Evolutionary conservation across 148 eudicot genomes (phyloP), one percentile per base, ranked within the genome.

Genomic region (Cornus kousa): DNA sequence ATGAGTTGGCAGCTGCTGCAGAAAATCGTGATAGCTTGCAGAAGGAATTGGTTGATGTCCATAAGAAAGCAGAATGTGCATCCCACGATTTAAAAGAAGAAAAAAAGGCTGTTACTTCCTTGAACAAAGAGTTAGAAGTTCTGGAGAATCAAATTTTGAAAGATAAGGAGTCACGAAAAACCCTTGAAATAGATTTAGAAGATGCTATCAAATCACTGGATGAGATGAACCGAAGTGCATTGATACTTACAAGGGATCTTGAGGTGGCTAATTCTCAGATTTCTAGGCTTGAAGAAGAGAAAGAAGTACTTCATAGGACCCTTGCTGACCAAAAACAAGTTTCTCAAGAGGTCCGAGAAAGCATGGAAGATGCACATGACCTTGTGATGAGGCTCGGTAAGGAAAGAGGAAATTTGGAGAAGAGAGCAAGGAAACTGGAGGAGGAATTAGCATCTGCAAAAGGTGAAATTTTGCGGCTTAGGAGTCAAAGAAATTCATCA

Each of bases 391-490:
- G 85, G 77, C 86, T 96, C 28, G 97, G 94, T 2, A 83, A 76
- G n/a, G 95, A 91, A 65, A 84, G 90, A 72, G 92, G 83, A 80
- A 79, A 48, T 64, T 77, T 85, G 86, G 90, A 85, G 40, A 87
- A 79, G 80, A 91, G 77, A 82, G 87, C 76, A 64, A 87, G 78
- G 79, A 87, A 86, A 57, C 83, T 90, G 55, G 99, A 94, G 83
- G 89, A 90, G 39, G 93, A 92, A 48, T 67, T 94, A 77, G 90
- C 94, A 8, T 86, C 90, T 66, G 89, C 95, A 8, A 94, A 94
- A 78, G 95, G 97, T 6, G 99, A 94, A 72, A 92, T 96, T 20
- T 74, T 92, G 87, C 81, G 88, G 70, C 75, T 96, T 59, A 88
- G 87, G 75, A 86, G 84, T 74, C 70, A 80, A 75, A 70, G 76